Evolutionary conservation across 75 land plant genomes (phyloP).

Genomic region (Azolla pinnata): DNA sequence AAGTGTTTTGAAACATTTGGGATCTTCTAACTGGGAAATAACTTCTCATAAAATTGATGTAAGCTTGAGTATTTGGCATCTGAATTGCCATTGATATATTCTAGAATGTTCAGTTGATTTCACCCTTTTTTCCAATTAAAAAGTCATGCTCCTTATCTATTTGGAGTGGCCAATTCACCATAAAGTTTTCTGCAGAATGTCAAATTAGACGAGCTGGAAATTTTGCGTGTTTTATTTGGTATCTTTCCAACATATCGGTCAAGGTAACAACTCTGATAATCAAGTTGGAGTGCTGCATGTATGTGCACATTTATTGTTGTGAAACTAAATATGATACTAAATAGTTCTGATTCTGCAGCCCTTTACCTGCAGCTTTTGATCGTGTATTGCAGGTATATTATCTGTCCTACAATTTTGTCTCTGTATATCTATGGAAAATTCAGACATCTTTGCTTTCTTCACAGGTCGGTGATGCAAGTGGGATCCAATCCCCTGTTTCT

Average conservation of each 20-base stretch:
- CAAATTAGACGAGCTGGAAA: conserved; percentile 56
- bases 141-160: too few relatives aligned
- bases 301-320: not conserved
- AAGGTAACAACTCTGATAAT: conserved; percentile 34
- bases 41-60: too few relatives aligned
- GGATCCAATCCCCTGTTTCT: conserved; percentile 96
- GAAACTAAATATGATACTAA: not conserved
- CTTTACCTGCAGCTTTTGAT: conserved; percentile 70
- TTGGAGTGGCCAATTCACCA: too few relatives aligned
- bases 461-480: conserved; percentile 97
- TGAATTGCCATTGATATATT: too few relatives aligned
- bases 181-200: conserved; percentile 43
- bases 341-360: conserved; percentile 31
- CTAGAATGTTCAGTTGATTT: too few relatives aligned
- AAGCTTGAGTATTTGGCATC: too few relatives aligned
- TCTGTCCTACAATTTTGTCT: too few relatives aligned
- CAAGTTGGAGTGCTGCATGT: conserved; percentile 5
- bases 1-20: too few relatives aligned
- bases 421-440: too few relatives aligned
- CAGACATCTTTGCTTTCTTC: too few relatives aligned
- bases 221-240: conserved; percentile 75
- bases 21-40: too few relatives aligned
- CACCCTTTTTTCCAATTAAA: too few relatives aligned
- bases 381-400: conserved; percentile 78
- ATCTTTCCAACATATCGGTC: conserved; percentile 86